These are phyloP conservation scores for Chrysochromulina tobinii DNA, from an alignment of 78 protist genomes.

Conservation along the genomic window DNA sequence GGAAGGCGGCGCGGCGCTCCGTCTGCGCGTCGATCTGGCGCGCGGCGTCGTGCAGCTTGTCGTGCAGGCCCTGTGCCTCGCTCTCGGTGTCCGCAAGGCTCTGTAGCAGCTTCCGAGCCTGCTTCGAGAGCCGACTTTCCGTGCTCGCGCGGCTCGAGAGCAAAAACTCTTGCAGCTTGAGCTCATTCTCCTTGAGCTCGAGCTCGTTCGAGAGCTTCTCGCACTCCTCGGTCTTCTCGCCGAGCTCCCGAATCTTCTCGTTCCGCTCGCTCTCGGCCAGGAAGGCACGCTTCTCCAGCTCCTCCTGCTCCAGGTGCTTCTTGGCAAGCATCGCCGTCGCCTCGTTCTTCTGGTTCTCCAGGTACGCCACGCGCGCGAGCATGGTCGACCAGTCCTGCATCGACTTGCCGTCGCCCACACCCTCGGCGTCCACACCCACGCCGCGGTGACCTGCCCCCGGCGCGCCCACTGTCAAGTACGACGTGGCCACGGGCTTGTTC, in stretches of 20 bases:
- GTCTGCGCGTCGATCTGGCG: no score
- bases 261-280: neutral
- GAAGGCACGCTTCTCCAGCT: neutral
- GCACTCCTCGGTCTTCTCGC: conserved; percentile 10
- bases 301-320: conserved; percentile 31
- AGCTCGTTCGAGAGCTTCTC: neutral
- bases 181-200: neutral
- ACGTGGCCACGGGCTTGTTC: conserved; percentile 48
- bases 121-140: neutral
- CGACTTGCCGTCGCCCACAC: neutral
- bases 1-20: neutral
- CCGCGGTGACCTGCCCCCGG: neutral
- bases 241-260: neutral
- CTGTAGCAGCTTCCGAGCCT: neutral
- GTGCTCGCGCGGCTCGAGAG: neutral
- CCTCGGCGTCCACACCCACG: neutral
- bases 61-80: neutral
- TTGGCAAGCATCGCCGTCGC: conserved; percentile 29
- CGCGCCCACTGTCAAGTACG: conserved; percentile 34
- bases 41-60: neutral
- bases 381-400: conserved; percentile 44
- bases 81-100: neutral
- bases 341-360: conserved; percentile 19
- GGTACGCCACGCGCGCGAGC: conserved; percentile 17
- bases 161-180: neutral